Conservation (phyloP, 2,329 filamentous ascomycete species). For the Trichoderma sp. region DNA sequence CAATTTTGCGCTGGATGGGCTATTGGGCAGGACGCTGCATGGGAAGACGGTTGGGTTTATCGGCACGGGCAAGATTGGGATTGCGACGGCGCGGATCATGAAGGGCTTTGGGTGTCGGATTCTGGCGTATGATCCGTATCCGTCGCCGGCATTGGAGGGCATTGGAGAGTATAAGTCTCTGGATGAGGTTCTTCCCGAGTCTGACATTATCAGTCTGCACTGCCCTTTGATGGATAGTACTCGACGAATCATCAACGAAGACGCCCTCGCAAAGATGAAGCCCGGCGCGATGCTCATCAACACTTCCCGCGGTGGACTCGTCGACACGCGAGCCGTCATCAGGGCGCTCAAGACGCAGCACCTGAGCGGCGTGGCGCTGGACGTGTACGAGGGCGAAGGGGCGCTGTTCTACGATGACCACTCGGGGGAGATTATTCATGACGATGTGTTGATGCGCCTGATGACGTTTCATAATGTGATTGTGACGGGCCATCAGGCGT, state of each 20-base stretch:
- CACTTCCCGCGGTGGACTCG: conserved; percentile 67
- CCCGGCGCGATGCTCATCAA: conserved; percentile 65
- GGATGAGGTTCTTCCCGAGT: conserved; percentile 56
- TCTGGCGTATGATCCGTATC: conserved; percentile 63
- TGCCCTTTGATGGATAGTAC: conserved; percentile 66
- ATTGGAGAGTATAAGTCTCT: conserved; percentile 59
- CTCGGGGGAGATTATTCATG: conserved; percentile 66
- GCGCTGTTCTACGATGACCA: conserved; percentile 68
- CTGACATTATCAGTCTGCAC: conserved; percentile 67
- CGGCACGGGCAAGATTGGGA: conserved; percentile 67
- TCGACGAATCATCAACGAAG: conserved; percentile 61
- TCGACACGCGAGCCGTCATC: conserved; percentile 64
- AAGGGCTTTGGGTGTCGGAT: conserved; percentile 67
- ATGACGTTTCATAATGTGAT: conserved; percentile 71
- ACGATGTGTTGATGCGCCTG: conserved; percentile 67
- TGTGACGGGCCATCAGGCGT: conserved; percentile 69
- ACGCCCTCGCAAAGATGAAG: conserved; percentile 60
- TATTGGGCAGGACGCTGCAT: conserved; percentile 63
- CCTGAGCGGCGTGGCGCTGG: conserved; percentile 65
- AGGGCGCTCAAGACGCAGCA: conserved; percentile 62
- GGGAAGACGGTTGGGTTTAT: conserved; percentile 70
- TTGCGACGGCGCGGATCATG: conserved; percentile 64
- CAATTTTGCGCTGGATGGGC: conserved; percentile 68
- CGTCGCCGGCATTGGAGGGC: conserved; percentile 52
- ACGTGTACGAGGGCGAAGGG: conserved; percentile 71